Evolutionary conservation across 345 rosid genomes (phyloP).

Genomic region (Nasturtium officinale): DNA sequence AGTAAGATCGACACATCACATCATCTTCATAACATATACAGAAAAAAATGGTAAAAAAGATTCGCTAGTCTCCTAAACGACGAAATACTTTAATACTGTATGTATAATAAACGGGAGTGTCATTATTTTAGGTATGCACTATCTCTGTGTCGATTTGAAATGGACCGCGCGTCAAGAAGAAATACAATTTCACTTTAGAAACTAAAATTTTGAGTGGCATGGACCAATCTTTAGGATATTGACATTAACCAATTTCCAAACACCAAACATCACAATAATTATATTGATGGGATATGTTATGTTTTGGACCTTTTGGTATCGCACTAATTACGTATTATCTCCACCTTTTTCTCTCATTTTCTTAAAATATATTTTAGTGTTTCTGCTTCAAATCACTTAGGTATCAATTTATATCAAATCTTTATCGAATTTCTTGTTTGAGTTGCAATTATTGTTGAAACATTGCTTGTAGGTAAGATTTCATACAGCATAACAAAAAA

Average conservation of each 20-base stretch:
- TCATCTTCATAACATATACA: constrained; percentile 10
- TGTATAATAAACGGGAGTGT: constrained; percentile 16
- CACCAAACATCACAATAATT: constrained; percentile 15
- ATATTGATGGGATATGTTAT: constrained; percentile 27
- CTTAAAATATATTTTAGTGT: neutral
- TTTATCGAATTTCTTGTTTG: constrained; percentile 13
- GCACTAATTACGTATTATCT: constrained; percentile 14
- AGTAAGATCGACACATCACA: constrained; percentile 32
- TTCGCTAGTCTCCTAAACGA: constrained; percentile 31
- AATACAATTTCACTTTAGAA: constrained; percentile 6
- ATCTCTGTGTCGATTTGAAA: constrained; percentile 40
- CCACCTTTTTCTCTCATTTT: neutral
- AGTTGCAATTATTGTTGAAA: constrained; percentile 24
- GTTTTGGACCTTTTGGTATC: constrained; percentile 35
- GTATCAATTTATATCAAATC: constrained; percentile 20
- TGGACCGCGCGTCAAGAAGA: constrained; percentile 35
- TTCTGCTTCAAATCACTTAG: constrained; percentile 1
- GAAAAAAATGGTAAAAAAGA: constrained; percentile 20
- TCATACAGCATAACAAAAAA: neutral
- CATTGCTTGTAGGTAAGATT: constrained; percentile 15
- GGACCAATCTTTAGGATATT: constrained; percentile 38
- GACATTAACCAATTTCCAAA: constrained; percentile 35
- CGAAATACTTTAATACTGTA: constrained; percentile 17
- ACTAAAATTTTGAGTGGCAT: constrained; percentile 35
- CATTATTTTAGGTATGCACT: constrained; percentile 42